Percentiles rank a stretch among this genome's conserved stretches.
Evolutionary conservation across 306 rosid species (phyloP).

Genomic region (Trifolium repens): DNA sequence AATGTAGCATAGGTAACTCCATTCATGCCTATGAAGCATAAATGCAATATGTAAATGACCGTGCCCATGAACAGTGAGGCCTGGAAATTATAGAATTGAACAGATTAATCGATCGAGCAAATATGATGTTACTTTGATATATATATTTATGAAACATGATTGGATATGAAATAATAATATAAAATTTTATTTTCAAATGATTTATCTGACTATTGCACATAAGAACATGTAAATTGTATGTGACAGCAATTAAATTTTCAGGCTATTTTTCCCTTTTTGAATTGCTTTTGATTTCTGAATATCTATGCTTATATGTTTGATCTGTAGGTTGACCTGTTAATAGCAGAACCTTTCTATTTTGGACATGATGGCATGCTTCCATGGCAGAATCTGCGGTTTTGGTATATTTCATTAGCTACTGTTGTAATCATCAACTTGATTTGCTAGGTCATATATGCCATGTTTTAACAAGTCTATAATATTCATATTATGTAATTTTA

Average conservation of each 20-base stretch:
- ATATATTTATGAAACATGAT: conserved; percentile 1
- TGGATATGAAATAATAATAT: conserved; percentile 21
- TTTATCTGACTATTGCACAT: conserved; percentile 5
- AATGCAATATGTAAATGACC: conserved; percentile 15
- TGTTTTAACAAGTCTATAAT: conserved; percentile 31
- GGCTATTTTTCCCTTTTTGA: conserved; percentile 4
- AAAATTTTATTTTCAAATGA: background rate
- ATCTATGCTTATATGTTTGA: conserved; percentile 25
- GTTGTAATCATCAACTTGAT: conserved; percentile 33
- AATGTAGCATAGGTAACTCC: background rate
- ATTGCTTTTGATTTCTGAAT: conserved; percentile 9
- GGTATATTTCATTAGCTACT: conserved; percentile 54
- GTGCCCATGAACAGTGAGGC: conserved; percentile 7
- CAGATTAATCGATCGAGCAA: background rate
- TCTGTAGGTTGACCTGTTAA: conserved; percentile 75
- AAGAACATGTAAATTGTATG: no score
- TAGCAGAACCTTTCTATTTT: conserved; percentile 86
- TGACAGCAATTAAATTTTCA: no score
- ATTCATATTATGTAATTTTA: conserved; percentile 21
- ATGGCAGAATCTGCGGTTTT: conserved; percentile 90
- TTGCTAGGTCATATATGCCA: conserved; percentile 12
- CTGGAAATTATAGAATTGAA: conserved; percentile 18
- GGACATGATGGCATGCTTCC: conserved; percentile 87
- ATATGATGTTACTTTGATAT: conserved; percentile 2
- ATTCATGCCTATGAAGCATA: conserved; percentile 20